Conservation (phyloP, 331 rosid genomes). For the Phaseolus coccineus region DNA sequence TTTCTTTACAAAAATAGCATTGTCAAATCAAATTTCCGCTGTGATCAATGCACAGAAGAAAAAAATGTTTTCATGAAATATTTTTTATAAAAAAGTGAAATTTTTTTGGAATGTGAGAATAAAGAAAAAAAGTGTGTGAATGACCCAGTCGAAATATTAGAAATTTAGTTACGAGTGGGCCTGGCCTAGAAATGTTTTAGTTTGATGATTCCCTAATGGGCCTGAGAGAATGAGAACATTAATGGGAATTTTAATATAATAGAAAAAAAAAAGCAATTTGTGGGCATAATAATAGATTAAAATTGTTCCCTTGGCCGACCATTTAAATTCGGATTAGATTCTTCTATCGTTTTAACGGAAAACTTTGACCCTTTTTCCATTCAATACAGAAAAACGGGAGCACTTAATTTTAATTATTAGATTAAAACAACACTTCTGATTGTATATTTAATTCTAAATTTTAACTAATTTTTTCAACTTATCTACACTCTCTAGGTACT, state of each 20-base stretch:
- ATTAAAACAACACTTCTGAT: too few species aligned
- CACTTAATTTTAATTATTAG: background rate
- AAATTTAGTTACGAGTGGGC: too few species aligned
- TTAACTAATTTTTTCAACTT: too few species aligned
- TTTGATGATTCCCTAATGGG: too few species aligned
- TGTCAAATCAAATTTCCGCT: too few species aligned
- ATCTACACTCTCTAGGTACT: too few species aligned
- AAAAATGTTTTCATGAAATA: too few species aligned
- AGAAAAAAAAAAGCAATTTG: too few species aligned
- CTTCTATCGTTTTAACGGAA: background rate
- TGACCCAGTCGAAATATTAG: too few species aligned
- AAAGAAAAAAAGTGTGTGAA: background rate
- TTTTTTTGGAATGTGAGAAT: too few species aligned
- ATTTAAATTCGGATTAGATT: background rate
- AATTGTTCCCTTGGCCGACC: background rate
- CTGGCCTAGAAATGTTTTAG: too few species aligned
- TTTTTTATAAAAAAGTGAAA: background rate
- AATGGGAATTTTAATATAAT: background rate
- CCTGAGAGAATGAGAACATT: background rate
- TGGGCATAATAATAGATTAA: background rate
- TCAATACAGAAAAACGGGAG: background rate
- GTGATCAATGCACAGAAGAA: background rate
- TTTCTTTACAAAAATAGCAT: background rate
- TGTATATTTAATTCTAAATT: background rate
- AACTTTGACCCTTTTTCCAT: background rate